Evolutionary conservation across 345 rosid species (phyloP), one percentile per base, ranked within the genome.

Genomic region (Hibiscus syriacus): DNA sequence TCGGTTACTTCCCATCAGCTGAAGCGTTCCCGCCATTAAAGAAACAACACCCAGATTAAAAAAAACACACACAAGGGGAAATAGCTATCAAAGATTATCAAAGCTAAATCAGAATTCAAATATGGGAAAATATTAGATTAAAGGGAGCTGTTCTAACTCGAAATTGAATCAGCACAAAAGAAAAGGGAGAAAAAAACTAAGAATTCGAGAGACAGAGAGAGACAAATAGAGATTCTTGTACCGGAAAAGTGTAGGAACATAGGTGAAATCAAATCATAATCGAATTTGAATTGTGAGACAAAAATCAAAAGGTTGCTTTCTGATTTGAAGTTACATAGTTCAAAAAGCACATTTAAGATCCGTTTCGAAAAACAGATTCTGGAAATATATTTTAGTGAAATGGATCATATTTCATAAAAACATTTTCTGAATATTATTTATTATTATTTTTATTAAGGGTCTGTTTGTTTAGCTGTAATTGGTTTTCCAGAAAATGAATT

Each of bases 21-120:
- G 54, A 49, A 49, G 52, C 26, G 32, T 62, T 62, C 66, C 52
- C 66, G 67, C 67, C 67, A 39, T 17, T 6, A 64, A 64, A 64
- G 12, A 12, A 22, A 41, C 25, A 27, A 53, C 46, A 36, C 39
- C 48, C 70, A 50, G 32, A 32, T 29, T 49, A 22, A 1, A 66
- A 50, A 27, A 19, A 7, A 36, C 2, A 36, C 7, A 36, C n/a
- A n/a, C n/a, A n/a, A n/a, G n/a, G 14, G 9, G 45, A 14, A 41
- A 49, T 16, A 53, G 30, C 3, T 55, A 2, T 48, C 10, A n/a
- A 26, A 65, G 41, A 49, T 32, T 29, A 2, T 34, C 22, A 17
- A 55, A 4, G 25, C 7, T 13, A 29, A 25, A 65, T 14, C 25
- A 66, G 22, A 50, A 25, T 65, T 19, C 22, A 49, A 8, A 65